Conservation (phyloP, 1,284 basidiomycete species). For the Ganoderma leucocontextum region DNA sequence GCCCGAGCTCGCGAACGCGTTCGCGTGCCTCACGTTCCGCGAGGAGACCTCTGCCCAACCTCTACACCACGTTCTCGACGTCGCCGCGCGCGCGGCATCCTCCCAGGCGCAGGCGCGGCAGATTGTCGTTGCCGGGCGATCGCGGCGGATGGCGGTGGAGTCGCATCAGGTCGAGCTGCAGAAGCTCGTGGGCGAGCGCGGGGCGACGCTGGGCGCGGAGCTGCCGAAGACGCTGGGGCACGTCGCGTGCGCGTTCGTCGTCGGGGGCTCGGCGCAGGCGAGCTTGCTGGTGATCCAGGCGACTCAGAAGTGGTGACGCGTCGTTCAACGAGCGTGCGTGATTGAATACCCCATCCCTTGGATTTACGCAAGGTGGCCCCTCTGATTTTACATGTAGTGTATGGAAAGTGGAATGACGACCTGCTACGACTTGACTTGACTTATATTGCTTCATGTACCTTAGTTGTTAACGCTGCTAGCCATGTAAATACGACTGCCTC, state of each 20-base stretch:
- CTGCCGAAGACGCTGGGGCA: constrained; percentile 35
- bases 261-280: constrained; percentile 28
- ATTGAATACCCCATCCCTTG: not conserved
- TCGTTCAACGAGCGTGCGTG: not conserved
- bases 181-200: constrained; percentile 30
- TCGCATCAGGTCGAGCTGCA: constrained; percentile 64
- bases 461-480: not conserved
- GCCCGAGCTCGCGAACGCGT: constrained; percentile 48
- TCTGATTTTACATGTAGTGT: no score
- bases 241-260: constrained; percentile 37
- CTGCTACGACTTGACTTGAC: not conserved
- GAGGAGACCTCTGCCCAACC: constrained; percentile 56
- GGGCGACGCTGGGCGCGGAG: constrained; percentile 30
- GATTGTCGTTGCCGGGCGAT: constrained; percentile 78
- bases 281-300: constrained; percentile 41
- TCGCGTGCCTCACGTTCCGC: constrained; percentile 66
- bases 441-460: not conserved
- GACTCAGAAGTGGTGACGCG: constrained; percentile 16
- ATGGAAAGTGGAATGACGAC: not conserved
- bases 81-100: constrained; percentile 39
- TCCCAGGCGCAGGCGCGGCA: constrained; percentile 46
- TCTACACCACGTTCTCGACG: constrained; percentile 61
- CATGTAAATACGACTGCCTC: not conserved
- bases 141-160: constrained; percentile 70
- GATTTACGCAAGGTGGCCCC: no score